Evolutionary conservation across 768 basidiomycete genomes (phyloP), one percentile per base, ranked within the genome.

Genomic region (Pilatotrama ljubarskyi): DNA sequence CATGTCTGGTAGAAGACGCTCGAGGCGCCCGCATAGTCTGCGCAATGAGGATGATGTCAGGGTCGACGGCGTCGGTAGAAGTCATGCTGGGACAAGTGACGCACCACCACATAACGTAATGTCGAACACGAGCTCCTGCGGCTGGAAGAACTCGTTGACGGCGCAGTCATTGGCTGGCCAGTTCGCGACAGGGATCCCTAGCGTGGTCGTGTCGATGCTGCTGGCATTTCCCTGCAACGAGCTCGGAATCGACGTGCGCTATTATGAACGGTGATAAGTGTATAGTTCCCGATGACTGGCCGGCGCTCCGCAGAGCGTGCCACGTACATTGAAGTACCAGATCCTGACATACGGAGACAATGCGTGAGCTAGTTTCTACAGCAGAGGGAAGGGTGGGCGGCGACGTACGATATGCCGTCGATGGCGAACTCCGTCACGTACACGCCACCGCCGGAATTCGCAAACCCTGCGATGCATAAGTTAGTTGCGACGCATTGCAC

Each of bases 391-490:
- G 37, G 15, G 51, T 57, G 43, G 37, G 25, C 4, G 18, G 42
- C 17, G 36, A 75, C 84, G 64, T 67, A 87, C 86, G 82, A 85
- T 32, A 91, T 84, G 10, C 86, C 88, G 40, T 73, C 77, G 22
- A 77, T 71, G 1, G 88, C 86, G 59, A 86, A 84, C 69, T 91
- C 88, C 0, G 90, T 88, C 18, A 90, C 84, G 62, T 82, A 93
- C 11, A 90, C 80, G 14, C 92, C 92, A 26, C 92, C 91, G 9
- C 84, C 83, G 2, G 78, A 80, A 3, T 74, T 72, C 1, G 86
- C 86, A 67, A 93, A 93, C 2, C 75, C 84, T 58, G 56, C 36
- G 32, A 26, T 42, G 36, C 38, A 18, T 22, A 18, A 32, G 51
- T 36, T 32, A 9, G 9, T 46, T 8, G 10, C n/a, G 48, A 35